These are phyloP conservation scores for Colletotrichum trifolii DNA, from an alignment of 2,329 filamentous ascomycete species.

Conservation along the genomic window DNA sequence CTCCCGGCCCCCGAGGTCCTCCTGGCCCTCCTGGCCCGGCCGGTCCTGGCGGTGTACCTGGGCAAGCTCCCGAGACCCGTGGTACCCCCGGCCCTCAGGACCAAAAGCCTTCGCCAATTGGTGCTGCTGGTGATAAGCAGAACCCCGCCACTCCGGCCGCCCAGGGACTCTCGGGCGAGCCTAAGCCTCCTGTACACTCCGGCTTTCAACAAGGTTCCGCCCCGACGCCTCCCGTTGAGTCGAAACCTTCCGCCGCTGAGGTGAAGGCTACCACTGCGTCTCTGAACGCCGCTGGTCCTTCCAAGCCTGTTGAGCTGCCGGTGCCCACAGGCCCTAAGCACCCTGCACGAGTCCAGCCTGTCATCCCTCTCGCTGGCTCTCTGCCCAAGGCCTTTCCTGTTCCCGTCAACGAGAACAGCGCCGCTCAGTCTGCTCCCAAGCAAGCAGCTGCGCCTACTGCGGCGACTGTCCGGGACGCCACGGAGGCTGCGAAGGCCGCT, in stretches of 20 bases:
- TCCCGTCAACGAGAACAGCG: conserved; percentile 39
- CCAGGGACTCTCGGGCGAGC: conserved; percentile 25
- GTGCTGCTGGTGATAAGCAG: conserved; percentile 61
- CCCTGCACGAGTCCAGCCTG: conserved; percentile 68
- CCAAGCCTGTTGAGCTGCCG: conserved; percentile 51
- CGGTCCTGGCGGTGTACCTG: conserved; percentile 48
- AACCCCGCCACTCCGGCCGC: conserved; percentile 59
- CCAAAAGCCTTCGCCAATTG: conserved; percentile 62
- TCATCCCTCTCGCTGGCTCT: conserved; percentile 70
- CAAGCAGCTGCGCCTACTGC: conserved; percentile 44
- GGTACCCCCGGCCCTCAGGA: conserved; percentile 46
- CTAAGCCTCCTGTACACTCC: conserved; percentile 33
- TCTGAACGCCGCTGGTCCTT: conserved; percentile 50
- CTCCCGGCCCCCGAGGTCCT: conserved; percentile 67
- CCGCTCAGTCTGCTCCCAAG: conserved; percentile 41
- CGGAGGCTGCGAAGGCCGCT: conserved; percentile 78
- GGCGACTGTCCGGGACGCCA: conserved; percentile 71
- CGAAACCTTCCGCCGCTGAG: conserved; percentile 71
- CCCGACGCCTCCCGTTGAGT: conserved; percentile 74
- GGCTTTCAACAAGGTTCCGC: conserved; percentile 52
- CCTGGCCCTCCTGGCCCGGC: conserved; percentile 53
- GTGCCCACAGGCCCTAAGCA: conserved; percentile 61
- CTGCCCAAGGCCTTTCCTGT: conserved; percentile 39
- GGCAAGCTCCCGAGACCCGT: conserved; percentile 33
- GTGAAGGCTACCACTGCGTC: conserved; percentile 66